These are phyloP conservation scores for Capsicum pubescens DNA, from an alignment of 257 asterid species.

Conservation along the genomic window DNA sequence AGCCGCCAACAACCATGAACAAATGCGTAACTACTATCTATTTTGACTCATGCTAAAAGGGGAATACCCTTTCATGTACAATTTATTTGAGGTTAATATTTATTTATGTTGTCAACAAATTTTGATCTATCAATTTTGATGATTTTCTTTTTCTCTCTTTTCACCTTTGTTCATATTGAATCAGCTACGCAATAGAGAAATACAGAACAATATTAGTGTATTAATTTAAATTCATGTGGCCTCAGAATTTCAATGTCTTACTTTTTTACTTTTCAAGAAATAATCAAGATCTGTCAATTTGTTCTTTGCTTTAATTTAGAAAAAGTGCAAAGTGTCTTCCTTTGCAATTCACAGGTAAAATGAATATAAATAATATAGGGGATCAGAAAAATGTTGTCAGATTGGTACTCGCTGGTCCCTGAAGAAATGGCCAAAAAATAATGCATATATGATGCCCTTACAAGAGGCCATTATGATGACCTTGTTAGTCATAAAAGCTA, in stretches of 20 bases:
- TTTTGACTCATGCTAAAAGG: constrained; percentile 30
- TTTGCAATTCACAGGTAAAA: neutral
- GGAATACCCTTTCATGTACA: neutral
- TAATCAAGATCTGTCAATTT: no score
- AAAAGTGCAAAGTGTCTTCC: neutral
- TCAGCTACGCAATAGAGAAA: neutral
- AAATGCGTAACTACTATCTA: neutral
- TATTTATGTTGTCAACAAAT: neutral
- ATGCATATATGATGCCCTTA: neutral
- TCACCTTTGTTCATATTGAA: constrained; percentile 6
- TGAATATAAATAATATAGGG: neutral
- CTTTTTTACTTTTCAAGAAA: no score
- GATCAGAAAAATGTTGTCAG: neutral
- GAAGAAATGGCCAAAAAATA: neutral
- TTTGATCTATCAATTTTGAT: constrained; percentile 22
- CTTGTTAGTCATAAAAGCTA: neutral
- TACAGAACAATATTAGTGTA: neutral
- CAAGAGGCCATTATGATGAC: neutral
- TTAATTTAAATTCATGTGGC: neutral
- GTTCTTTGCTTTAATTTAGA: neutral
- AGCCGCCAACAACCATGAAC: no score
- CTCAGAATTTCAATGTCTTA: no score
- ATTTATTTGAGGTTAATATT: neutral
- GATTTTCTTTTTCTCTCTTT: neutral
- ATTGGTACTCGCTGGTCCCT: neutral